A percentile compares a stretch with the other conserved stretches of the same genome.
These are phyloP conservation scores for Larix sibirica DNA, from an alignment of 83 land plant species.

Conservation along the genomic window DNA sequence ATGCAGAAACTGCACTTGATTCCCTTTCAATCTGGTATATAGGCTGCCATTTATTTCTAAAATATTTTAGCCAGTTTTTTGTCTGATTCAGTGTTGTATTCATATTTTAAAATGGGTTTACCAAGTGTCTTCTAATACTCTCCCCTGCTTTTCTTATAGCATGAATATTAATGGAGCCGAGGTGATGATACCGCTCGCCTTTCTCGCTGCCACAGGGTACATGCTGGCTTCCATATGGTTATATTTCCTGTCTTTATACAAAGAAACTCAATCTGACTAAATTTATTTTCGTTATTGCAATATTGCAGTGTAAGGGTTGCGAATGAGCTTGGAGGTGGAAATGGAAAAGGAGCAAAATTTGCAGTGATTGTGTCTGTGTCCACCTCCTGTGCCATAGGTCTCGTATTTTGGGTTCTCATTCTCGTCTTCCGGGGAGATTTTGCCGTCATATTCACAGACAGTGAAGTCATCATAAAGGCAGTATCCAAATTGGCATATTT, in stretches of 20 bases:
- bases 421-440: conserved; percentile 28
- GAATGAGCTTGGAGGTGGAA: conserved; percentile 66
- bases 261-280: background rate
- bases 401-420: conserved; percentile 37
- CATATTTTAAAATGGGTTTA: too few relatives aligned
- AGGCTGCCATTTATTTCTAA: background rate
- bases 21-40: conserved; percentile 60
- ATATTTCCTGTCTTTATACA: background rate
- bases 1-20: conserved; percentile 45
- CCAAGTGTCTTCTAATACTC: background rate
- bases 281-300: background rate
- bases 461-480: conserved; percentile 28
- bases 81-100: too few relatives aligned
- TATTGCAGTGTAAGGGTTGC: conserved; percentile 52
- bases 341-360: conserved; percentile 50
- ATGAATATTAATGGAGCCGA: conserved; percentile 68
- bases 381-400: conserved; percentile 40
- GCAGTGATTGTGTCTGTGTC: conserved; percentile 42
- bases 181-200: conserved; percentile 64
- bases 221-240: background rate
- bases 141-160: conserved; percentile 25
- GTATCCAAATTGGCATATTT: conserved; percentile 39
- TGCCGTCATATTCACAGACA: conserved; percentile 51
- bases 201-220: conserved; percentile 69
- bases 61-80: background rate